phyloP scores from a whole-genome alignment of 169 alveolate genomes.

The Cyclospora cayetanensis region DNA sequence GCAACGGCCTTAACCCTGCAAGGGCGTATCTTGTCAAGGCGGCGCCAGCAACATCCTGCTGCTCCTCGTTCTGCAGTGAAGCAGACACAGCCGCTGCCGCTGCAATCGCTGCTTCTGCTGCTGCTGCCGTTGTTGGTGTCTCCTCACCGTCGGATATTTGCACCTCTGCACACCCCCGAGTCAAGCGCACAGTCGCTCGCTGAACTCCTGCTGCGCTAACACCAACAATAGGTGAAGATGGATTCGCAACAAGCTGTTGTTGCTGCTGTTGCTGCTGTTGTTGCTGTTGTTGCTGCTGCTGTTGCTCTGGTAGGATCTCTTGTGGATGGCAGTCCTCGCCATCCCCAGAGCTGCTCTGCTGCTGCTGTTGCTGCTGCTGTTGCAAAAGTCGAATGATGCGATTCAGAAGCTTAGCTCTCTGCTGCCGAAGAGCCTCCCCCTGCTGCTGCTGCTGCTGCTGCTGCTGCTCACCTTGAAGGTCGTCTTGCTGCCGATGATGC shows the following conservation, averaged over 20 bases:
- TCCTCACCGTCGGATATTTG: neutral
- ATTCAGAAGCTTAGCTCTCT: slow-evolving; percentile 40
- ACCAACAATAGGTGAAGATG: neutral
- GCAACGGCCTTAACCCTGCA: neutral
- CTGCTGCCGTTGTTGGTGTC: no score
- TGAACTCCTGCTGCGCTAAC: slow-evolving; percentile 16
- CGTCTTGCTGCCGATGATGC: slow-evolving; percentile 49
- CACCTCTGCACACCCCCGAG: neutral
- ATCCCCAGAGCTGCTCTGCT: neutral
- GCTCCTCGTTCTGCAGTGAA: slow-evolving; percentile 21
- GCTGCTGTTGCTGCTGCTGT: slow-evolving; percentile 47
- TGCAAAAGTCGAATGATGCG: slow-evolving; percentile 22
- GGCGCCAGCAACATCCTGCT: slow-evolving; percentile 30
- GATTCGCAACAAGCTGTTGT: neutral
- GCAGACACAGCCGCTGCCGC: neutral
- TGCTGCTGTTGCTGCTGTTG: slow-evolving; percentile 34
- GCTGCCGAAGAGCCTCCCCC: slow-evolving; percentile 41
- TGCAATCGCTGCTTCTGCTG: slow-evolving; percentile 18
- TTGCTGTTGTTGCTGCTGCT: neutral
- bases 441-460: slow-evolving; percentile 24
- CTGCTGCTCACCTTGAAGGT: neutral
- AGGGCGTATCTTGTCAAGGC: slow-evolving; percentile 10
- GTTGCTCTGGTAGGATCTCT: neutral
- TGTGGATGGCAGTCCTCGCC: neutral
- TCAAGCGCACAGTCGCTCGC: neutral